These are phyloP conservation scores for Toxoplasma gondii DNA, from an alignment of 169 alveolate species.

Conservation along the genomic window DNA sequence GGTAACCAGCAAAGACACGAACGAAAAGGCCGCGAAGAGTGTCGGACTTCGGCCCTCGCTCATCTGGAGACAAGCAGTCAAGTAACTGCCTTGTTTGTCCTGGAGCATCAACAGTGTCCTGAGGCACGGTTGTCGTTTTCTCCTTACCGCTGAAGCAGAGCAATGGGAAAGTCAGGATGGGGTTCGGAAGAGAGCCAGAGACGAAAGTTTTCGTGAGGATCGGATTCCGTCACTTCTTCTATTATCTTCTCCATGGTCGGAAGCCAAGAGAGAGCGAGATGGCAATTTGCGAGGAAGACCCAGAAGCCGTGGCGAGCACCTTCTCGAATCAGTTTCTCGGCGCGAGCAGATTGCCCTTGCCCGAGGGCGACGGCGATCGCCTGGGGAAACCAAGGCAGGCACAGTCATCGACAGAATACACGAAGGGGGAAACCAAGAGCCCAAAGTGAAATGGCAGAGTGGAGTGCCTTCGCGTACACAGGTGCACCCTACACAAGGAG, in stretches of 20 bases:
- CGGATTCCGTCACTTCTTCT: constrained; percentile 73
- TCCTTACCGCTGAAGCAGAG: constrained; percentile 88
- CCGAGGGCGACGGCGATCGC: constrained; percentile 90
- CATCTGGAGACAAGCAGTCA: too few relatives aligned
- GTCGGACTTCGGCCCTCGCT: too few relatives aligned
- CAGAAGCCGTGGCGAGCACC: constrained; percentile 93
- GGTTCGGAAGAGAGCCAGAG: constrained; percentile 94
- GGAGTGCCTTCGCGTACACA: too few relatives aligned
- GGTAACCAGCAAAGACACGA: too few relatives aligned
- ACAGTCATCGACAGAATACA: neutral
- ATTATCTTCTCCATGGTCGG: constrained; percentile 88
- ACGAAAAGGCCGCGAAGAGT: too few relatives aligned
- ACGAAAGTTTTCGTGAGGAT: constrained; percentile 93
- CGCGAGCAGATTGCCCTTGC: constrained; percentile 92
- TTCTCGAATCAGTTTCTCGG: constrained; percentile 87
- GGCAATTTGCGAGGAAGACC: constrained; percentile 94
- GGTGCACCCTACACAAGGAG: too few relatives aligned
- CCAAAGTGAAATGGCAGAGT: too few relatives aligned
- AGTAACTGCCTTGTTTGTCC: too few relatives aligned
- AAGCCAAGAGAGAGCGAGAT: constrained; percentile 90
- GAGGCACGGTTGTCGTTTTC: too few relatives aligned
- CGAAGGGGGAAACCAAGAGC: neutral
- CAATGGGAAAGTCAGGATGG: constrained; percentile 93
- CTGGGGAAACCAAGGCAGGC: neutral
- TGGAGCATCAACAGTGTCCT: too few relatives aligned